Evolutionary conservation across 1,284 basidiomycete genomes (phyloP).

Genomic region (Melanopsichium pennsylvanicum): DNA sequence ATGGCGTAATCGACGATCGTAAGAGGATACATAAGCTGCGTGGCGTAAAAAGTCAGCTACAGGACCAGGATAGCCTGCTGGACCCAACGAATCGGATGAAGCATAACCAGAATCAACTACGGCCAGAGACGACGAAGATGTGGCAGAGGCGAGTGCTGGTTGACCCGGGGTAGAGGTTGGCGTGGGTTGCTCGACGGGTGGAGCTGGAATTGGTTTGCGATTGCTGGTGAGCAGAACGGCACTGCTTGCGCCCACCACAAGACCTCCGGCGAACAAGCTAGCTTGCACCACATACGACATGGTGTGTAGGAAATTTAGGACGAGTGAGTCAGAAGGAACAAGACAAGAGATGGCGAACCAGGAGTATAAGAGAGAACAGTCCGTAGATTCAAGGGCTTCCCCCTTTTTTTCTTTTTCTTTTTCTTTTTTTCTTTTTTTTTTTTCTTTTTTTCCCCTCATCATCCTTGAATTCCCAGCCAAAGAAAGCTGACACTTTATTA

Average conservation of each 20-base stretch:
- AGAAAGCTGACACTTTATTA: too few species aligned
- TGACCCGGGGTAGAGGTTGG: slow-evolving; percentile 1
- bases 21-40: slow-evolving; percentile 84
- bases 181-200: not conserved
- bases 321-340: too few species aligned
- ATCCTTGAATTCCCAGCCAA: not conserved
- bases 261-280: slow-evolving; percentile 76
- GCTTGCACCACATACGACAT: slow-evolving; percentile 89
- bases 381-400: not conserved
- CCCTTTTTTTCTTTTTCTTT: slow-evolving; percentile 1
- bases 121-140: slow-evolving; percentile 6
- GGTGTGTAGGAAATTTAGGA: too few species aligned
- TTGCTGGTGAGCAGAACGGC: slow-evolving; percentile 25
- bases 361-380: not conserved
- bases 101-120: slow-evolving; percentile 25
- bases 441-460: not conserved
- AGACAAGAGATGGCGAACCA: too few species aligned
- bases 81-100: slow-evolving; percentile 29
- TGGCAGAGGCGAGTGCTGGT: slow-evolving; percentile 5
- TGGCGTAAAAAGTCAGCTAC: slow-evolving; percentile 80
- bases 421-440: not conserved
- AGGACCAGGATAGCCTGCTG: slow-evolving; percentile 71
- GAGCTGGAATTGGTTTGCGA: slow-evolving; percentile 6
- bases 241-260: slow-evolving; percentile 78
- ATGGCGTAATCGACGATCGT: slow-evolving; percentile 88